These are phyloP conservation scores for Trichoderma sp. DNA, from an alignment of 2,329 filamentous ascomycete species.

Conservation along the genomic window DNA sequence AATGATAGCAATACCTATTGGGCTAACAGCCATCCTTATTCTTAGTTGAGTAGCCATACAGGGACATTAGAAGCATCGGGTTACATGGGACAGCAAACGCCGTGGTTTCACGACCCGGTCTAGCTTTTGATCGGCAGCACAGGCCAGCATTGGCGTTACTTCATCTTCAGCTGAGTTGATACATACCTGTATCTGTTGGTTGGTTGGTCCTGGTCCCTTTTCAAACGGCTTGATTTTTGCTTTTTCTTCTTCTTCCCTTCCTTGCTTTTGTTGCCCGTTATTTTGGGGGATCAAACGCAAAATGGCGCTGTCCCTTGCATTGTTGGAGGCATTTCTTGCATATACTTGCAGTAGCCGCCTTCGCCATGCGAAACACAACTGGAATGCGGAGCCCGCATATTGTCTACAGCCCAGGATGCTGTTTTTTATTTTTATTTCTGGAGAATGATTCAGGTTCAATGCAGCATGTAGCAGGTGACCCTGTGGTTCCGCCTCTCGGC, in stretches of 20 bases:
- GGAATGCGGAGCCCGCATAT: constrained; percentile 6
- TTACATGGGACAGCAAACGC: neutral
- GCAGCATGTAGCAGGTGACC: neutral
- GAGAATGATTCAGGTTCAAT: neutral
- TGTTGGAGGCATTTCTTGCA: neutral
- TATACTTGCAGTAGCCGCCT: neutral
- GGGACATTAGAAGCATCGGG: neutral
- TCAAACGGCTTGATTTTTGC: neutral
- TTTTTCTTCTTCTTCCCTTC: neutral
- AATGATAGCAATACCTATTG: neutral
- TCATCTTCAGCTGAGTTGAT: neutral
- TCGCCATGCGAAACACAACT: neutral
- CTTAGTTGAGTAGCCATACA: neutral
- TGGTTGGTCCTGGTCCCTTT: neutral
- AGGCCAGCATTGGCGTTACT: neutral
- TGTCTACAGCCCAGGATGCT: neutral
- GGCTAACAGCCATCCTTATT: neutral
- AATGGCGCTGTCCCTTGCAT: neutral
- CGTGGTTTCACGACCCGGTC: constrained; percentile 2
- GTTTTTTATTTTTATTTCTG: neutral
- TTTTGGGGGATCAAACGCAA: neutral
- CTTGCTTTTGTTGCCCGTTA: neutral
- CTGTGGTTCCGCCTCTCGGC: neutral
- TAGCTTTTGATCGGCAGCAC: constrained; percentile 9
- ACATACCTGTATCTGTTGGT: neutral